Base-by-base conservation (phyloP, 768 basidiomycete genomes). In the Hebeloma cylindrosporum region DNA sequence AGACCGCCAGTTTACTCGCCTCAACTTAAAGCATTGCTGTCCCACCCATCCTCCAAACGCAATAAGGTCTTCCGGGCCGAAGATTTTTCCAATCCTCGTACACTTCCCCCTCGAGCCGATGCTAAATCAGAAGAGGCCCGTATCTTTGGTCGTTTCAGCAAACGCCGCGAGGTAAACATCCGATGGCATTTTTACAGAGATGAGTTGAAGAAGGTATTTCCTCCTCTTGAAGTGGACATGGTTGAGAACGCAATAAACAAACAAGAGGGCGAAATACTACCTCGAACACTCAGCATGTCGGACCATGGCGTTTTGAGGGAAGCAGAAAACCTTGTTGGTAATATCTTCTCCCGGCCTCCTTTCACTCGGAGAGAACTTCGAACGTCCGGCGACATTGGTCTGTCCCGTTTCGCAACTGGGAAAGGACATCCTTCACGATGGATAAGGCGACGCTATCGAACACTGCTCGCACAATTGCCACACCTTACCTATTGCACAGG, bases 101-200 rank as follows among this genome's bases (percentile, higher is more conserved):
- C 59, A 4, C 64, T 89, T 17, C 82, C 84, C 2, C 52, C 60
- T n/a, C 77, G 78, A 16, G 80, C 80, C 22, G 64, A 82, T 49
- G 75, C 78, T 14, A 50, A 60, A 2, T 83, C 85, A 7, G 69
- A 77, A 44, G 83, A 86, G 41, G 80, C 81, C 1, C 60, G 60
- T 21, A 53, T 84, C 3, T 65, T 86, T 25, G 88, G 87, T 2
- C 77, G 73, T 7, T 68, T 89, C 31, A 86, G 85, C 69, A 85
- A 79, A 58, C 79, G 88, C 26, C 77, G 88, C 32, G 78, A 88
- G 60, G 72, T 80, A 37, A 92, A 93, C 62, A 71, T 82, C 34
- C 79, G 80, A 16, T 79, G 83, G 80, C 77, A 80, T 16, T 86
- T 73, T 56, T 88, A 81, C 62, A 65, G 60, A 11, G 53, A 50